A percentile compares a stretch with the other conserved stretches of the same genome.
These are phyloP conservation scores for Neurospora terricola DNA, from an alignment of 495 filamentous ascomycete species.

Conservation along the genomic window DNA sequence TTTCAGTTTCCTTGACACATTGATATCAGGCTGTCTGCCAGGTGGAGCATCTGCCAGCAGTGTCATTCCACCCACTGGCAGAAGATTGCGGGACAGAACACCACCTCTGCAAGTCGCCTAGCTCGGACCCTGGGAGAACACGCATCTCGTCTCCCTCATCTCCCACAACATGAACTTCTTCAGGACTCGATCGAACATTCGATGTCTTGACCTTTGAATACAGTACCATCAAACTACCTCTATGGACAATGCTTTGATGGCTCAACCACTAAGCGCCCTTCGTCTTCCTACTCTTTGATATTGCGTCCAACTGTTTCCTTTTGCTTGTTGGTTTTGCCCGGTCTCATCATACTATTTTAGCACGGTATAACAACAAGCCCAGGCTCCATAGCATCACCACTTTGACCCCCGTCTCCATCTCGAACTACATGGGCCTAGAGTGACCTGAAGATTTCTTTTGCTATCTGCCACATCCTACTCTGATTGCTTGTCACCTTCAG, in stretches of 20 bases:
- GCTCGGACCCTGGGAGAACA: not conserved
- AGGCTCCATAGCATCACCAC: not conserved
- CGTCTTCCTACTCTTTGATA: not conserved
- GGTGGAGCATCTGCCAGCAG: not conserved
- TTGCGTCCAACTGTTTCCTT: not conserved
- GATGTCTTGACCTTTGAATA: not conserved
- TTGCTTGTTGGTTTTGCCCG: not conserved
- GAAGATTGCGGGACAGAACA: not conserved
- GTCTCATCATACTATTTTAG: not conserved
- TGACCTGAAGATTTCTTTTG: not conserved
- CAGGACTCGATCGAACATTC: not conserved
- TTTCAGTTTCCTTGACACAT: too few relatives aligned
- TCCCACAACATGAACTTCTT: not conserved
- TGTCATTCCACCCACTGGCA: not conserved
- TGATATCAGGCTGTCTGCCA: not conserved
- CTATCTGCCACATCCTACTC: not conserved
- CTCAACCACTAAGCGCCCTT: not conserved
- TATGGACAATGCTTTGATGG: not conserved
- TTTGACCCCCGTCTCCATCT: not conserved
- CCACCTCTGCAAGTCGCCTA: not conserved
- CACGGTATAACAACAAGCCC: not conserved
- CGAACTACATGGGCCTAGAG: not conserved
- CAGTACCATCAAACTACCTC: not conserved
- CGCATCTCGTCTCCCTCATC: not conserved
- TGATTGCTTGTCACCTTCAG: not conserved